These are phyloP conservation scores for Tuctoria greenei DNA, from an alignment of 176 grass and related monocot species.

Conservation along the genomic window DNA sequence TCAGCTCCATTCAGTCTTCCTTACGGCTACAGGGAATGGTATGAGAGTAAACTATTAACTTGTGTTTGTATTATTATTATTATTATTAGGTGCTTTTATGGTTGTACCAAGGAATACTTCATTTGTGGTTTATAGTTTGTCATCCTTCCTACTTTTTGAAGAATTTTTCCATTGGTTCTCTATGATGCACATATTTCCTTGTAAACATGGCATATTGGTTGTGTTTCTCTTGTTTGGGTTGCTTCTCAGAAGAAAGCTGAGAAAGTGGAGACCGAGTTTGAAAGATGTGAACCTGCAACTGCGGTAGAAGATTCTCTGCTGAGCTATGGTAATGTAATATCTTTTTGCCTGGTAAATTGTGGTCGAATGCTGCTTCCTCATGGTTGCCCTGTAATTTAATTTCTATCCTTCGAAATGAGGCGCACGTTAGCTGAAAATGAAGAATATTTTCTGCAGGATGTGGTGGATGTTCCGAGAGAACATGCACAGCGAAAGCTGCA, in stretches of 20 bases:
- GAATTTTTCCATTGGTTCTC: background rate
- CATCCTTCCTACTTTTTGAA: background rate
- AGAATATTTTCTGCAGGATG: constrained; percentile 11
- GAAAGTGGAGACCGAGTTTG: background rate
- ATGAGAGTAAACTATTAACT: constrained; percentile 15
- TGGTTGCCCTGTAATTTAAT: background rate
- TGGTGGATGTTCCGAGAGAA: background rate
- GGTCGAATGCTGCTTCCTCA: background rate
- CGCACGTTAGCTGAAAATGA: constrained; percentile 3
- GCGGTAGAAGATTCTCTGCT: background rate
- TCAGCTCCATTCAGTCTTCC: constrained; percentile 21
- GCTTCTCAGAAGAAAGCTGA: constrained; percentile 12
- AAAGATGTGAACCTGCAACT: constrained; percentile 3
- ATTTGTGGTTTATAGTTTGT: background rate
- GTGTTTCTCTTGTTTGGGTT: constrained; percentile 30
- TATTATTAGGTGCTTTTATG: background rate
- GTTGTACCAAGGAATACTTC: background rate
- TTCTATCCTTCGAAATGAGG: background rate
- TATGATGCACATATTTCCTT: background rate
- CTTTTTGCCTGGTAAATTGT: background rate
- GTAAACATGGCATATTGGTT: constrained; percentile 8
- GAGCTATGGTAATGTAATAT: constrained; percentile 29
- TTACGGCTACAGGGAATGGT: constrained; percentile 30
- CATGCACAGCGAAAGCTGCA: constrained; percentile 12
- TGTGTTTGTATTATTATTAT: no score